phyloP scores from a whole-genome alignment of 139 green algal species.

The Chlorella sp. region DNA sequence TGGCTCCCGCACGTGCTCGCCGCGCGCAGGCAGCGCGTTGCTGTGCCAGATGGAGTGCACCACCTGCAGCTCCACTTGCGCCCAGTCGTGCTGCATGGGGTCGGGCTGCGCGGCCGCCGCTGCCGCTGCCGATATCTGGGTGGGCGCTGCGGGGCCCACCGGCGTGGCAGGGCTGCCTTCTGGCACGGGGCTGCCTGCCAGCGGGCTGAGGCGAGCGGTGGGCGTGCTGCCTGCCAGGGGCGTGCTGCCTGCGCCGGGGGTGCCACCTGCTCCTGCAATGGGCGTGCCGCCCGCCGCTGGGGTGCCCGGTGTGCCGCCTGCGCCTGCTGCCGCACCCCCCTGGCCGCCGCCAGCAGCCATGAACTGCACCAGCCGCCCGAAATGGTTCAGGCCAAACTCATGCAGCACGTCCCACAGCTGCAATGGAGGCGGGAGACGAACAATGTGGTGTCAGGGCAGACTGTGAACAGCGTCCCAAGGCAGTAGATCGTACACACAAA shows the following conservation, averaged over 20 bases:
- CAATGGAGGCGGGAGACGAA: too few relatives aligned
- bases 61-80: constrained; percentile 38
- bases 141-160: not conserved
- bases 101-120: constrained; percentile 26
- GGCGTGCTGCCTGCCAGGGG: not conserved
- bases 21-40: constrained; percentile 29
- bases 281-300: not conserved
- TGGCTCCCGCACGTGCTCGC: constrained; percentile 30
- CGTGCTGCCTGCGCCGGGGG: not conserved
- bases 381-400: constrained; percentile 46
- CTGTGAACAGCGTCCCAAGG: too few relatives aligned
- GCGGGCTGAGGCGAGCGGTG: not conserved
- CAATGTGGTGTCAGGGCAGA: too few relatives aligned
- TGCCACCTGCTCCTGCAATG: not conserved
- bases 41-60: constrained; percentile 37
- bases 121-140: not conserved
- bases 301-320: not conserved
- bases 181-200: not conserved
- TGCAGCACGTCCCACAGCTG: constrained; percentile 48
- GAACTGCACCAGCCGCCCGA: constrained; percentile 36
- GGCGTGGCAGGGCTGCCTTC: constrained; percentile 15
- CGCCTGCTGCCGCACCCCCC: not conserved
- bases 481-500: too few relatives aligned
- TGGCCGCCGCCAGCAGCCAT: not conserved
- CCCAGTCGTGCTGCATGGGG: constrained; percentile 51